Percentiles rank a stretch among this genome's conserved stretches.
Conservation (phyloP, 192 early-diverging fungal genomes). For the Coemansia sp. region DNA sequence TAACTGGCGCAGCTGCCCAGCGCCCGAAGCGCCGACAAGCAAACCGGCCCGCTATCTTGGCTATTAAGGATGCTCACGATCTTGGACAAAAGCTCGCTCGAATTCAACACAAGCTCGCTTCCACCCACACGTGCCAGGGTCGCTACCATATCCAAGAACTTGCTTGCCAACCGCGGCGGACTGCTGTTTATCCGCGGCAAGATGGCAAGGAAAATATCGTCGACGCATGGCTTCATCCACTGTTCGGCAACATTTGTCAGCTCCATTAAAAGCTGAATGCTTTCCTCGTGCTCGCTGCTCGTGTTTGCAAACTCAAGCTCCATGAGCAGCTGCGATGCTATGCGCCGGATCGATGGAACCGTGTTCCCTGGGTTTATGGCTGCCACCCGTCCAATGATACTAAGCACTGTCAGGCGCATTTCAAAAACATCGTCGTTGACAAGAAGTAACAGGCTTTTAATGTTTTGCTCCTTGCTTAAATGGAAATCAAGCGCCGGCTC, state of each 20-base stretch:
- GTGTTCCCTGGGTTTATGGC: slow-evolving; percentile 91
- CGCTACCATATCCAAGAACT: slow-evolving; percentile 62
- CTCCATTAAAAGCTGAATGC: slow-evolving; percentile 67
- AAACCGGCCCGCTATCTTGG: slow-evolving; percentile 79
- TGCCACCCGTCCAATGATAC: slow-evolving; percentile 84
- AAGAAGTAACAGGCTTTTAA: slow-evolving; percentile 84
- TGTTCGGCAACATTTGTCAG: slow-evolving; percentile 77
- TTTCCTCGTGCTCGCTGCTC: slow-evolving; percentile 45
- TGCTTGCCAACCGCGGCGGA: slow-evolving; percentile 66
- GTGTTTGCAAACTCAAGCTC: slow-evolving; percentile 87
- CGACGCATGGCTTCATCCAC: slow-evolving; percentile 88
- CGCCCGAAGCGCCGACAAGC: slow-evolving; percentile 86
- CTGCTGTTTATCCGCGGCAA: slow-evolving; percentile 81
- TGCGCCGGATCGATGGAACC: slow-evolving; percentile 85
- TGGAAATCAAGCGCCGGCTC: slow-evolving; percentile 86
- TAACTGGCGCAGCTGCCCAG: slow-evolving; percentile 83
- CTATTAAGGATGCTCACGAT: slow-evolving; percentile 91
- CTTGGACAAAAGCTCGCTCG: slow-evolving; percentile 79
- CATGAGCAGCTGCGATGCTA: slow-evolving; percentile 83
- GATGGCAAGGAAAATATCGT: slow-evolving; percentile 82
- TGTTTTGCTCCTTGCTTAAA: slow-evolving; percentile 88
- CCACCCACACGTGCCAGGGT: slow-evolving; percentile 81
- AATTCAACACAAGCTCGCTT: slow-evolving; percentile 77
- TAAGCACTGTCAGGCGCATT: slow-evolving; percentile 79
- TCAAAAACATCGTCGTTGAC: slow-evolving; percentile 91